These are phyloP conservation scores for Polytrichum formosum DNA, from an alignment of 225 moss, liverwort and hornwort species.

Conservation along the genomic window DNA sequence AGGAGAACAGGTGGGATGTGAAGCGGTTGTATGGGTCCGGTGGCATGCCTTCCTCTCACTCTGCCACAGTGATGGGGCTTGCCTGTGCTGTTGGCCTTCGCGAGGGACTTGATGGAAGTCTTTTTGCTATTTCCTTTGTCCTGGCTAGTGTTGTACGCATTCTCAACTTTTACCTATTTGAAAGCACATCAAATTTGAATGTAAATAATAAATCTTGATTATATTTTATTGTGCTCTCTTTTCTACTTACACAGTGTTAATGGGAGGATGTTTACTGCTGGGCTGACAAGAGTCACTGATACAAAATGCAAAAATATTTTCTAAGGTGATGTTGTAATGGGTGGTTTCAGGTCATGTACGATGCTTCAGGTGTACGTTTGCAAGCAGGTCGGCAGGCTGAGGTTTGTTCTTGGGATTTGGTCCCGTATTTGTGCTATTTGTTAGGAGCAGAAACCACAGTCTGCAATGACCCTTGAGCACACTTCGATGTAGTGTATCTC, in stretches of 20 bases:
- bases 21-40: slow-evolving; percentile 95
- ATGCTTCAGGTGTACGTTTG: slow-evolving; percentile 92
- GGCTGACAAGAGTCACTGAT: neutral
- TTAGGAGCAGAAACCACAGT: no score
- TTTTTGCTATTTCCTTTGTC: slow-evolving; percentile 85
- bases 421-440: no score
- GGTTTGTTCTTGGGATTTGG: slow-evolving; percentile 25
- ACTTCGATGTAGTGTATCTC: no score
- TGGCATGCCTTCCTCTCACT: slow-evolving; percentile 99
- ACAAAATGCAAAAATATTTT: neutral
- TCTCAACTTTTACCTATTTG: slow-evolving; percentile 5
- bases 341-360: slow-evolving; percentile 85
- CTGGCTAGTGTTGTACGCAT: slow-evolving; percentile 81
- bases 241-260: no score
- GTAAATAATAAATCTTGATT: no score
- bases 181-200: no score
- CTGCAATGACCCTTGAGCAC: no score
- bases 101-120: slow-evolving; percentile 85
- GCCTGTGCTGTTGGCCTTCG: slow-evolving; percentile 81
- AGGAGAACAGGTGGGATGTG: slow-evolving; percentile 98
- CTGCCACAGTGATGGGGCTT: slow-evolving; percentile 89
- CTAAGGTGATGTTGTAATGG: neutral
- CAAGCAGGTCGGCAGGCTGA: slow-evolving; percentile 99
- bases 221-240: no score
- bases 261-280: no score